Evolutionary conservation across 306 rosid species (phyloP).

Genomic region (Acacia melanoxylon): DNA sequence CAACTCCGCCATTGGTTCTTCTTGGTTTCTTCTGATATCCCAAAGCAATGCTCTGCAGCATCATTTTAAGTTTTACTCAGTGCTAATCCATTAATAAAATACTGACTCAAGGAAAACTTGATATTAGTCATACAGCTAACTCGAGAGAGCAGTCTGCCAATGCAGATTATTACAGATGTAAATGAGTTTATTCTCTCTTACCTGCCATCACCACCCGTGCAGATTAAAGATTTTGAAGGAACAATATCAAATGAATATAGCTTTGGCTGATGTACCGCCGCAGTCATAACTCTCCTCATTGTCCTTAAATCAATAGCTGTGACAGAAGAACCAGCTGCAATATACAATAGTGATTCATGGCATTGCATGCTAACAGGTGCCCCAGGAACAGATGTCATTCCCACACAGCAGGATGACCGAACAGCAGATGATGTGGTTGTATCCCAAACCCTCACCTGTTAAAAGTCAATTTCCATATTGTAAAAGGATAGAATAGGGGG

Average conservation of each 20-base stretch:
- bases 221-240: slow-evolving; percentile 71
- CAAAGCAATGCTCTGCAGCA: slow-evolving; percentile 82
- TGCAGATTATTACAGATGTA: slow-evolving; percentile 1
- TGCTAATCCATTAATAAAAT: not conserved
- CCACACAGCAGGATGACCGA: slow-evolving; percentile 82
- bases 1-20: slow-evolving; percentile 60
- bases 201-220: slow-evolving; percentile 76
- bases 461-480: slow-evolving; percentile 24
- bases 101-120: not conserved
- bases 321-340: slow-evolving; percentile 72
- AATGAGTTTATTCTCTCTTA: slow-evolving; percentile 24
- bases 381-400: slow-evolving; percentile 67
- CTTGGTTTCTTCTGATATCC: slow-evolving; percentile 72
- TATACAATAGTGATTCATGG: slow-evolving; percentile 71
- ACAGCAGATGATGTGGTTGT: slow-evolving; percentile 53
- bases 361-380: slow-evolving; percentile 67
- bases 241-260: slow-evolving; percentile 58
- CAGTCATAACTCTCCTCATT: slow-evolving; percentile 66
- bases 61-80: slow-evolving; percentile 4
- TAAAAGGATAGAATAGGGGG: slow-evolving; percentile 8
- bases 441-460: slow-evolving; percentile 89
- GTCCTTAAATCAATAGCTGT: slow-evolving; percentile 76
- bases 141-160: not conserved
- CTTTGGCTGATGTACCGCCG: slow-evolving; percentile 48
- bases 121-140: not conserved